Evolutionary conservation across 345 rosid species (phyloP).

Genomic region (Isatis tinctoria): DNA sequence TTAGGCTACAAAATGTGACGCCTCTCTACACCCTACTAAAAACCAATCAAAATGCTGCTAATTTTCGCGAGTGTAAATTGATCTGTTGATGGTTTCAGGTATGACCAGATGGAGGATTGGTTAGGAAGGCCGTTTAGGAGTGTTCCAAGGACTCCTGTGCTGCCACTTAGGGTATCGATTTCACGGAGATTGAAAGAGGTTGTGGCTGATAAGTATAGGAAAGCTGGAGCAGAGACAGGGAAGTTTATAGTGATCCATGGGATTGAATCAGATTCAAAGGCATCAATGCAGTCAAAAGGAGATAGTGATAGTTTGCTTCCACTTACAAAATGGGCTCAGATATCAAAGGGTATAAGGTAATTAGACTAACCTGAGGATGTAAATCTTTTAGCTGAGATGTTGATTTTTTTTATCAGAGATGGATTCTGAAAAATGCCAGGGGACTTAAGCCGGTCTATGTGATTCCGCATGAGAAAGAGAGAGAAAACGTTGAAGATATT

Average conservation of each 20-base stretch:
- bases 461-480: conserved; percentile 90
- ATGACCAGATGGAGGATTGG: conserved; percentile 81
- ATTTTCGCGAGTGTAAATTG: neutral
- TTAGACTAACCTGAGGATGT: neutral
- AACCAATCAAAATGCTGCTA: neutral
- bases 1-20: conserved; percentile 75
- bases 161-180: conserved; percentile 67
- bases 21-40: neutral
- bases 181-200: conserved; percentile 76
- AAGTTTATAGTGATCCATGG: conserved; percentile 88
- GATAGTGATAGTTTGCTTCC: conserved; percentile 81
- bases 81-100: conserved; percentile 46
- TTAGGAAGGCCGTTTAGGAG: conserved; percentile 72
- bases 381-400: neutral
- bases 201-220: conserved; percentile 64
- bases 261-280: conserved; percentile 89
- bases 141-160: conserved; percentile 68
- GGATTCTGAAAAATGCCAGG: conserved; percentile 33
- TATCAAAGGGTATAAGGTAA: conserved; percentile 58
- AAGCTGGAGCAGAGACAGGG: conserved; percentile 70
- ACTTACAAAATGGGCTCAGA: conserved; percentile 61
- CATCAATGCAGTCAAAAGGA: conserved; percentile 88
- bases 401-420: neutral
- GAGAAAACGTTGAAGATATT: conserved; percentile 81
- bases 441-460: conserved; percentile 68